Base-by-base conservation (phyloP, 108 stramenopile genomes). In the Nannochloropsis oceanica region DNA sequence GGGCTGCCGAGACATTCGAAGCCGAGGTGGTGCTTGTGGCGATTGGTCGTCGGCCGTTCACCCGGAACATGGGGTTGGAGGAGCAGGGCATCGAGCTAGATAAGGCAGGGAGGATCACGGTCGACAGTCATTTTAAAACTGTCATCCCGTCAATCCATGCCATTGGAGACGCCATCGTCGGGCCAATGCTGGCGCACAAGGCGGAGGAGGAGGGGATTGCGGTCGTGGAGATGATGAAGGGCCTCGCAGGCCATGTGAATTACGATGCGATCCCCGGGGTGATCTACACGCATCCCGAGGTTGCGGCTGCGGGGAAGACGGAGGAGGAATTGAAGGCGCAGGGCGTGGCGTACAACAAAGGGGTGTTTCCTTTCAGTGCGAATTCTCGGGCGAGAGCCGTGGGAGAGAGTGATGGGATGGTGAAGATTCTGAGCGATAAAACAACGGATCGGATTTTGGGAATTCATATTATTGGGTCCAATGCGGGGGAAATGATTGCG, bases 161-260 rank as follows among this genome's bases (percentile, higher is more conserved):
- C 81, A 97, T 98, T 90, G 99, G 97, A 81, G 97, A 98, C 89
- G 94, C 94, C 84, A 97, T 99, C 86, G 95, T 96, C 86, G 99
- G 99, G n/a, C 97, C 99, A 83, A 99, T 99, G 99, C 91, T 99
- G 80, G 99, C 99, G 11, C 99, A 99, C 95, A 99, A 99, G 93
- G 99, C 99, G 25, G 99, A 99, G 92, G 97, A 99, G 89, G 99
- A 99, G 89, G 97, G 97, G 43, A 96, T 98, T 88, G 99, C 97
- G 18, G 94, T 93, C 82, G 95, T 97, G 18, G 99, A 99, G 91
- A 95, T 89, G 44, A 96, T 99, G 87, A 96, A 97, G 44, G 99
- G 99, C 83, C 95, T 90, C 84, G 96, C 97, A 13, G 99, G 99
- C 79, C 99, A 99, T 90, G 99, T 99, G 85, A 98, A 98, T 91